A percentile compares a stretch with the other conserved stretches of the same genome.
Evolutionary conservation across 2,329 filamentous ascomycete species (phyloP).

Genomic region (Aschersonia sp.): DNA sequence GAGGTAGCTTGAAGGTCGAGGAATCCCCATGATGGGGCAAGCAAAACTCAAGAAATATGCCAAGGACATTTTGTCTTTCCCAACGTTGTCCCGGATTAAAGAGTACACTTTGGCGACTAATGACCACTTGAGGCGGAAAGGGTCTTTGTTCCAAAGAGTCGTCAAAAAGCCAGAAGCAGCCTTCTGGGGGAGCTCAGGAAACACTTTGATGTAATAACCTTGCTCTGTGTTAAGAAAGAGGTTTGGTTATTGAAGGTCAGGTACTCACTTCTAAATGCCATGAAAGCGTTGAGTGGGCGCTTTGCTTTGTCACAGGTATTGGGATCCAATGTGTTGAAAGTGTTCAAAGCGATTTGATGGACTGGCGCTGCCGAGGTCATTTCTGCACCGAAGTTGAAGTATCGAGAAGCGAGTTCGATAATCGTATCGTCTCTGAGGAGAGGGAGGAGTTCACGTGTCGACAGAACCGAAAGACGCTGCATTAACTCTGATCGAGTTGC

Average conservation of each 20-base stretch:
- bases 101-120: slow-evolving; percentile 41
- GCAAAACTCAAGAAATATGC: slow-evolving; percentile 29
- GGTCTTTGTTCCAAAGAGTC: slow-evolving; percentile 33
- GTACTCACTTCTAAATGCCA: slow-evolving; percentile 16
- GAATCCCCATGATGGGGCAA: slow-evolving; percentile 30
- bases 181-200: slow-evolving; percentile 34
- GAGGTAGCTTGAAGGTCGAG: slow-evolving; percentile 29
- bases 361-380: neutral
- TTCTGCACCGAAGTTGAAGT: slow-evolving; percentile 3
- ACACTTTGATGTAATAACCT: slow-evolving; percentile 30
- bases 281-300: slow-evolving; percentile 17
- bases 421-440: slow-evolving; percentile 9
- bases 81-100: slow-evolving; percentile 32
- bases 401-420: slow-evolving; percentile 8
- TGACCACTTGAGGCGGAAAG: slow-evolving; percentile 34
- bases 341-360: neutral
- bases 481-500: slow-evolving; percentile 6
- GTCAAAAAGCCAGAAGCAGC: slow-evolving; percentile 33
- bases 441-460: slow-evolving; percentile 7
- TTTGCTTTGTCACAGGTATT: slow-evolving; percentile 8
- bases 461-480: slow-evolving; percentile 6
- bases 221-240: slow-evolving; percentile 9
- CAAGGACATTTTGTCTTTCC: slow-evolving; percentile 29
- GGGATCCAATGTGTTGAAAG: neutral
- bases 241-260: neutral